A percentile compares a stretch with the other conserved stretches of the same genome.
These are phyloP conservation scores for Macrophomina pseudophaseolina DNA, from an alignment of 2,329 filamentous ascomycete genomes.

Conservation along the genomic window DNA sequence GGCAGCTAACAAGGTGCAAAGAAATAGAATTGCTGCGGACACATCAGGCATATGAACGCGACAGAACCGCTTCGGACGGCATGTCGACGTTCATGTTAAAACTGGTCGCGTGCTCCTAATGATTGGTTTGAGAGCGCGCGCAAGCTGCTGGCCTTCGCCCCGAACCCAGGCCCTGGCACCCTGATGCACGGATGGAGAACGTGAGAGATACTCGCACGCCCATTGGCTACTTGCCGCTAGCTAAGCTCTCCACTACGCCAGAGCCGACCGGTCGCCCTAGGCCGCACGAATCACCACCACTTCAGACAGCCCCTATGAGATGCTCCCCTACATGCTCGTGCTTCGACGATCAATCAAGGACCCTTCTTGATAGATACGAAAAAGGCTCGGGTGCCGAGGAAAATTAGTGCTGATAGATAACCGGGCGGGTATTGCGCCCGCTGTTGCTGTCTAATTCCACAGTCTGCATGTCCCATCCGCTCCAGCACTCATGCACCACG, in stretches of 20 bases:
- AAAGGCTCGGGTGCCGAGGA: neutral
- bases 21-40: neutral
- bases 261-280: neutral
- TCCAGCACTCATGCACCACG: constrained; percentile 92
- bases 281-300: constrained; percentile 1
- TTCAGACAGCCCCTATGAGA: constrained; percentile 9
- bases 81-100: neutral
- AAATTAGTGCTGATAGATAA: constrained; percentile 21
- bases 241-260: constrained; percentile 4
- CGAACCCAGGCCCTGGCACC: neutral
- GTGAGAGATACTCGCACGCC: neutral
- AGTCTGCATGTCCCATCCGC: constrained; percentile 91
- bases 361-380: constrained; percentile 15
- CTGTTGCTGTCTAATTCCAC: constrained; percentile 63
- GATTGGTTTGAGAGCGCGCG: constrained; percentile 20
- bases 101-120: constrained; percentile 21
- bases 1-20: constrained; percentile 6
- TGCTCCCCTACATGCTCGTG: constrained; percentile 9
- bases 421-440: neutral
- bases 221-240: constrained; percentile 10
- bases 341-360: constrained; percentile 4
- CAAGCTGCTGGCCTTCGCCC: neutral
- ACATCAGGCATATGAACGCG: constrained; percentile 10
- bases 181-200: constrained; percentile 6
- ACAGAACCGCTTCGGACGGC: neutral